Evolutionary conservation across 768 basidiomycete genomes (phyloP), one percentile per base, ranked within the genome.

Genomic region (Calocybe gangraenosa): DNA sequence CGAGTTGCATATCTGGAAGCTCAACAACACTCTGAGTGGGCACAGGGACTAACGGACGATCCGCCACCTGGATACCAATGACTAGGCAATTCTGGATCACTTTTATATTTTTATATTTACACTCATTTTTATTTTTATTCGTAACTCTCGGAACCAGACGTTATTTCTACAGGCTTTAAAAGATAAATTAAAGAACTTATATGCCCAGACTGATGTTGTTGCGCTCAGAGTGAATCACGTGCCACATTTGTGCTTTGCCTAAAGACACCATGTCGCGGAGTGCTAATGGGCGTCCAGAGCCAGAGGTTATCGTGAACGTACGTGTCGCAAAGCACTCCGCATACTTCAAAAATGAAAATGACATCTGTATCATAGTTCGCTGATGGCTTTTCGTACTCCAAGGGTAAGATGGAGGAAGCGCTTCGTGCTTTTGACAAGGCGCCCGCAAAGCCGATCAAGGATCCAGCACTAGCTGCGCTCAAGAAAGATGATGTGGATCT

Each of bases 301-400:
- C 58, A 9, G 58, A 59, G 37, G 58, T 87, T 31, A 84, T 87
- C 51, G 69, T 80, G 46, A 82, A 80, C 57, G 84, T 84, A 60
- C 42, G 79, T 64, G 13, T 11, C 20, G 34, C 32, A 15, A 23
- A 25, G 20, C 37, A 31, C 30, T 18, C 35, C 3, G 30, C 14
- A 3, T 36, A 17, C 18, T 21, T 25, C 37, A 19, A 10, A 31
- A 30, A 34, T 18, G 21, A 28, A 28, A 25, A 35, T 23, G 40
- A 10, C 22, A 20, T 33, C 7, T 20, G n/a, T 10, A 21, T 33
- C 17, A 18, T 53, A 85, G 83, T 85, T 78, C 56, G 64, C 61
- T 15, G 84, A 87, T 56, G 84, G 84, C 6, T 75, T 75, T 42
- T 71, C 82, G 7, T 87, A 84, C 55, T 78, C 77, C 19, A 87